Evolutionary conservation across 495 filamentous ascomycete genomes (phyloP).

Genomic region (Rhizodiscina lignyota): DNA sequence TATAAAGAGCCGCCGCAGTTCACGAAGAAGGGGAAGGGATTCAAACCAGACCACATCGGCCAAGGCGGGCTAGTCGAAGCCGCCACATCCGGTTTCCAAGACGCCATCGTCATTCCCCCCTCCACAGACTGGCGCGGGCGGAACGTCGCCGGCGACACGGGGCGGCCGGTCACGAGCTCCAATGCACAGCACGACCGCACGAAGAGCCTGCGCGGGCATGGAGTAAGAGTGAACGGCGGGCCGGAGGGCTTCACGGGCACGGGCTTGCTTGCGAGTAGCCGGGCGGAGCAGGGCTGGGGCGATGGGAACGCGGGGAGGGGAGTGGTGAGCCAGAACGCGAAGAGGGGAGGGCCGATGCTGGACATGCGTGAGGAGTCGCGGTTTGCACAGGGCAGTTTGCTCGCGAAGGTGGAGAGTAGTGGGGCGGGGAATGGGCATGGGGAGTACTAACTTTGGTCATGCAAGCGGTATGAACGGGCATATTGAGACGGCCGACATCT

Average conservation of each 20-base stretch:
- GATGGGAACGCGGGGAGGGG: constrained; percentile 28
- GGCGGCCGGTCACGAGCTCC: constrained; percentile 1
- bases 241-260: constrained; percentile 14
- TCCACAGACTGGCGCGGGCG: constrained; percentile 35
- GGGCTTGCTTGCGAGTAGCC: constrained; percentile 13
- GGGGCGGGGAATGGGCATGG: too few species aligned
- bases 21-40: constrained; percentile 47
- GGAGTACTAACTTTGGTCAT: too few species aligned
- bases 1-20: constrained; percentile 63
- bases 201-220: constrained; percentile 7
- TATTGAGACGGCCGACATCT: too few species aligned
- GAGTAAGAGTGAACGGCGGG: constrained; percentile 6
- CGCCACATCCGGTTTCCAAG: constrained; percentile 41
- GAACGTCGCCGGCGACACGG: constrained; percentile 7
- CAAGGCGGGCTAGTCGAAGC: constrained; percentile 44
- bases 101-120: constrained; percentile 32
- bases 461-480: too few species aligned
- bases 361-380: constrained; percentile 32
- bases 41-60: constrained; percentile 36
- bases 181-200: constrained; percentile 5
- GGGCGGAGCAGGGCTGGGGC: constrained; percentile 14
- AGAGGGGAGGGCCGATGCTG: constrained; percentile 31
- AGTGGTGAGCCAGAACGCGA: constrained; percentile 33
- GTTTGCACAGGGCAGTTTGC: constrained; percentile 39
- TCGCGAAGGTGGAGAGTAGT: constrained; percentile 20